Percentiles rank a stretch among this genome's conserved stretches.
Conservation (phyloP, 441 rosid genomes). For the Jatropha podagrica region DNA sequence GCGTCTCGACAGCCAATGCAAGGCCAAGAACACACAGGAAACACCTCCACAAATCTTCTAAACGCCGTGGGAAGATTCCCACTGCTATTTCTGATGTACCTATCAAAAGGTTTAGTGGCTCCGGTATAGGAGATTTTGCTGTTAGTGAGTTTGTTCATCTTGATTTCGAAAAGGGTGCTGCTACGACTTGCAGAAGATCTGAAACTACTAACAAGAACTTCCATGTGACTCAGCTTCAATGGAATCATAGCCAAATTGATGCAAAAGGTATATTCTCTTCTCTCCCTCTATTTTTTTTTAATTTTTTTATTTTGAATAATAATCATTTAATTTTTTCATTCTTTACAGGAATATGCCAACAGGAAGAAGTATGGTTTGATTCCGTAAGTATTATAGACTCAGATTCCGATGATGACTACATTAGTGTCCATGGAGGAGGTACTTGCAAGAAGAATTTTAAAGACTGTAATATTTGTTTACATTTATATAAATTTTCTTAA, state of each 20-base stretch:
- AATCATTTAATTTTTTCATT: not conserved
- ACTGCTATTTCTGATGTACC: constrained; percentile 51
- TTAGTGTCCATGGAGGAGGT: constrained; percentile 52
- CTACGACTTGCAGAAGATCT: constrained; percentile 63
- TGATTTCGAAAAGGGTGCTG: constrained; percentile 57
- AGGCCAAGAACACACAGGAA: constrained; percentile 29
- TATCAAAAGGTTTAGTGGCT: constrained; percentile 48
- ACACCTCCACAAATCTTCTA: constrained; percentile 30
- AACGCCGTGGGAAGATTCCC: constrained; percentile 53
- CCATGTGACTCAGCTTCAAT: constrained; percentile 76
- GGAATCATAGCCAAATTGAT: constrained; percentile 85
- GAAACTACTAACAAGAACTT: constrained; percentile 61
- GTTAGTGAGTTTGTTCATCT: constrained; percentile 62
- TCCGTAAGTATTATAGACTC: constrained; percentile 77
- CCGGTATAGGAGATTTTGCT: constrained; percentile 53
- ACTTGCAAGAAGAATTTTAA: not conserved
- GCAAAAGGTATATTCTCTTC: constrained; percentile 46
- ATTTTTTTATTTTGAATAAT: not conserved
- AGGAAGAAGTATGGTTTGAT: constrained; percentile 87
- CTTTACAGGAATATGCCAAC: constrained; percentile 56
- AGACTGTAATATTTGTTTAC: too few relatives aligned
- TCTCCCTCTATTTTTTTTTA: not conserved
- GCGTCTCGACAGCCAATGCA: constrained; percentile 53
- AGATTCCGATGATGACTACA: constrained; percentile 79
- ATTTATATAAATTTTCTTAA: too few relatives aligned